Evolutionary conservation across 2,329 filamentous ascomycete genomes (phyloP).

Genomic region (Pseudogymnoascus sp.): DNA sequence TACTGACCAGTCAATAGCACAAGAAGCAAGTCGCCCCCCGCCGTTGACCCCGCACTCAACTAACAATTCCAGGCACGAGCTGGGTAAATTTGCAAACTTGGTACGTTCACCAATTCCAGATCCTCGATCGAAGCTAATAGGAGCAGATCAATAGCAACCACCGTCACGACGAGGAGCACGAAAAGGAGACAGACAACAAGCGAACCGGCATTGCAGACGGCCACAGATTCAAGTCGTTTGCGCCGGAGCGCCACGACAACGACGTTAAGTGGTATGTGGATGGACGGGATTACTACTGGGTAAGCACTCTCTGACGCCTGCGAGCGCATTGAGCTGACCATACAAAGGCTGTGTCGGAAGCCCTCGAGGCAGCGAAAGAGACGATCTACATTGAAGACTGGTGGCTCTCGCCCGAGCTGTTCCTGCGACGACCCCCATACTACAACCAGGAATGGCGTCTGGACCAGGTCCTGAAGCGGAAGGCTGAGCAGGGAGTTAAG

Average conservation of each 20-base stretch:
- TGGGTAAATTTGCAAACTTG: slow-evolving; percentile 57
- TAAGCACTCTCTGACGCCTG: slow-evolving; percentile 21
- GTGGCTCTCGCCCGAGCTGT: slow-evolving; percentile 90
- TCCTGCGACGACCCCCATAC: slow-evolving; percentile 75
- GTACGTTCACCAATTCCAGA: slow-evolving; percentile 32
- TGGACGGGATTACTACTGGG: slow-evolving; percentile 89
- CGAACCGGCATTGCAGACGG: slow-evolving; percentile 61
- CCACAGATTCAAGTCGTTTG: slow-evolving; percentile 84
- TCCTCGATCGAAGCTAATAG: neutral
- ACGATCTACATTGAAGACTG: slow-evolving; percentile 94
- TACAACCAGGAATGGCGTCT: slow-evolving; percentile 78
- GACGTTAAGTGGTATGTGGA: slow-evolving; percentile 96
- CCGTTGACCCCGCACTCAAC: neutral
- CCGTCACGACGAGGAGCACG: slow-evolving; percentile 88
- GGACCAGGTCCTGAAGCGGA: slow-evolving; percentile 78
- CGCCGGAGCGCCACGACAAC: slow-evolving; percentile 78
- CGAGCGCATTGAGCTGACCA: neutral
- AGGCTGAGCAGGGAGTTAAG: slow-evolving; percentile 86
- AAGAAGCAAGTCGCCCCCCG: slow-evolving; percentile 42
- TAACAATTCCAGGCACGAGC: slow-evolving; percentile 38
- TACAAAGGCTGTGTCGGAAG: slow-evolving; percentile 67
- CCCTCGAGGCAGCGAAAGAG: slow-evolving; percentile 83
- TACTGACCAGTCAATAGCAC: slow-evolving; percentile 29
- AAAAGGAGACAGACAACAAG: slow-evolving; percentile 75
- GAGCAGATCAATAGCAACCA: slow-evolving; percentile 71